Evolutionary conservation across 805 yeast genomes (phyloP), one percentile per base, ranked within the genome.

Genomic region (Isabelozyma pseudorhagii): DNA sequence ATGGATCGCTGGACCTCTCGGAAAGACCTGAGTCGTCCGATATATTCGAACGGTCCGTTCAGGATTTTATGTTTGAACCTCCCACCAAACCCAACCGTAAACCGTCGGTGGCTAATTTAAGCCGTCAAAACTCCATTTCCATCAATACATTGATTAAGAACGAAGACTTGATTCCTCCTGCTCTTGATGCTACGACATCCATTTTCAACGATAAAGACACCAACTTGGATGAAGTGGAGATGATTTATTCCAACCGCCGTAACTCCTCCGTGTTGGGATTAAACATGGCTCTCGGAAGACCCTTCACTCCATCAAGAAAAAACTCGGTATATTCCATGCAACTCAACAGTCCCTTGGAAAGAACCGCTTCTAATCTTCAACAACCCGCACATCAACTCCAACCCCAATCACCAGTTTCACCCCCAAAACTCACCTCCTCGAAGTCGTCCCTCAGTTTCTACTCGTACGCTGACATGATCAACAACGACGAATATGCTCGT

Each of bases 401-500:
- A 40, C 52, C 56, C 15, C 61, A 54, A 45, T 62, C 68, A 8
- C 75, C 75, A 15, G 46, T 65, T 21, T 65, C 73, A n/a, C 77
- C 80, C 7, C 75, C 77, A 14, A 68, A 68, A 45, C 67, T 75
- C 31, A 62, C 68, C 25, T 55, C 60, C 44, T 66, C 74, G 10
- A 65, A 65, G 42, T 70, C 75, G 4, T 62, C 73, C 1, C 66
- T 77, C 17, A 73, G 78, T 38, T 88, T 88, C 62, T 85, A 82
- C 61, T 84, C 91, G 2, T 89, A 86, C 64, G 96, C 93, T 3
- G 96, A 89, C 58, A 79, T 89, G 80, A 77, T 87, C 52, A 80
- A 75, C 54, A 83, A 81, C 57, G 93, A 86, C 64, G 87, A 84
- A 58, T 74, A 66, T 46, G 75, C 81, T 47, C 79, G 87, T 65